Base-by-base conservation (phyloP, 1,284 basidiomycete species). In the Lentinus polychrous region DNA sequence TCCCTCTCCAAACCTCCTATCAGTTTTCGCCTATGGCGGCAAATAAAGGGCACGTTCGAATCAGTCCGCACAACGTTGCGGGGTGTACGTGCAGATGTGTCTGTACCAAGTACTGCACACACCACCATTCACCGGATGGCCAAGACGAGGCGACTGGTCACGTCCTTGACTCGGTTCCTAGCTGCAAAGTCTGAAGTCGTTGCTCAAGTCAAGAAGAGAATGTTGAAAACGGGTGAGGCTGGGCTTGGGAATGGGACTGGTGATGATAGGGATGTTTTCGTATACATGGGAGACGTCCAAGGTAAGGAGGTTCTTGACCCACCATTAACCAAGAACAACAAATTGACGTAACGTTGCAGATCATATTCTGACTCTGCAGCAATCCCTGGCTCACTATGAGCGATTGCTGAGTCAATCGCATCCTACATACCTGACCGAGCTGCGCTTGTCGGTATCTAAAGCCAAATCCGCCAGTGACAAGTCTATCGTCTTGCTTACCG, bases 281-380 rank as follows among this genome's bases (percentile, higher is more conserved):
- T 94, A 14, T 94, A 97, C 64, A 81, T 96, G 69, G 91, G 91
- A 40, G 94, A 98, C 65, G 79, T 98, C 2, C 89, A 94, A 73
- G 93, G 91, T 91, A 53, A 10, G 49, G 71, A 59, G 11, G 31
- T 6, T 27, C 18, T 10, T 27, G 43, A 2, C 20, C 43, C 8
- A 40, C 46, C 6, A 41, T 39, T 35, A 41, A 10, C 20, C n/a
- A n/a, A n/a, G n/a, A n/a, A n/a, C n/a, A n/a, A n/a, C n/a, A n/a
- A n/a, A 8, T 17, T 46, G 22, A 48, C 48, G 39, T 31, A 14
- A 41, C 14, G 48, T 37, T 38, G 8, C 53, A 92, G 92, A 98
- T 68, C 94, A 98, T 65, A 93, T 97, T 54, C 66, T 94, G 24
- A 85, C 91, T 2, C 73, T 97, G 54, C 87, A 94, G 58, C 85